A percentile compares a stretch with the other conserved stretches of the same genome.
phyloP scores from a whole-genome alignment of 1,139 yeast genomes.

The Pichia sp. region DNA sequence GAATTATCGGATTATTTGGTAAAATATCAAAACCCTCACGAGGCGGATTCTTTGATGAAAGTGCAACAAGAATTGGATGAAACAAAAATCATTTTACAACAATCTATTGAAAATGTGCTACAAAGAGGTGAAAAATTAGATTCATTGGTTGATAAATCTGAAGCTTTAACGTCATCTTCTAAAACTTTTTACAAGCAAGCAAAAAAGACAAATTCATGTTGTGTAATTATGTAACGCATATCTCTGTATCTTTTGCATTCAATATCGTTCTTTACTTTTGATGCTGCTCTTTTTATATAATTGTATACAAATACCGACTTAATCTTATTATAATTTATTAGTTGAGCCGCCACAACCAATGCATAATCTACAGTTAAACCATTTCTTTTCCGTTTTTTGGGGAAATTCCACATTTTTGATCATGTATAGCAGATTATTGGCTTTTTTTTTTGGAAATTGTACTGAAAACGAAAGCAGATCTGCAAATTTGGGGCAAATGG shows the following conservation, averaged over 20 bases:
- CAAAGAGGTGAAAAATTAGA: constrained; percentile 96
- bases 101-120: constrained; percentile 88
- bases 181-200: constrained; percentile 97
- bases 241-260: not conserved
- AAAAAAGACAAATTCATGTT: constrained; percentile 94
- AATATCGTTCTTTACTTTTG: not conserved
- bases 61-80: constrained; percentile 98
- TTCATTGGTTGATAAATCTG: constrained; percentile 88
- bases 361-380: no score
- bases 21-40: constrained; percentile 93
- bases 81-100: constrained; percentile 91
- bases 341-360: no score
- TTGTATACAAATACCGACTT: no score
- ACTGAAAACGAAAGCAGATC: no score
- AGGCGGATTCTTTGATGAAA: constrained; percentile 94
- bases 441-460: no score
- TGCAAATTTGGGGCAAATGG: no score
- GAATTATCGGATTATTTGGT: constrained; percentile 42
- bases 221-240: constrained; percentile 53
- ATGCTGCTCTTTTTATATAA: not conserved
- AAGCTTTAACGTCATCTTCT: constrained; percentile 80
- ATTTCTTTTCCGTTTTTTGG: no score
- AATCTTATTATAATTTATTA: no score
- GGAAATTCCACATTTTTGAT: no score
- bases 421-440: no score